Evolutionary conservation across 2,329 filamentous ascomycete genomes (phyloP).

Genomic region (Epichloe coenophiala): DNA sequence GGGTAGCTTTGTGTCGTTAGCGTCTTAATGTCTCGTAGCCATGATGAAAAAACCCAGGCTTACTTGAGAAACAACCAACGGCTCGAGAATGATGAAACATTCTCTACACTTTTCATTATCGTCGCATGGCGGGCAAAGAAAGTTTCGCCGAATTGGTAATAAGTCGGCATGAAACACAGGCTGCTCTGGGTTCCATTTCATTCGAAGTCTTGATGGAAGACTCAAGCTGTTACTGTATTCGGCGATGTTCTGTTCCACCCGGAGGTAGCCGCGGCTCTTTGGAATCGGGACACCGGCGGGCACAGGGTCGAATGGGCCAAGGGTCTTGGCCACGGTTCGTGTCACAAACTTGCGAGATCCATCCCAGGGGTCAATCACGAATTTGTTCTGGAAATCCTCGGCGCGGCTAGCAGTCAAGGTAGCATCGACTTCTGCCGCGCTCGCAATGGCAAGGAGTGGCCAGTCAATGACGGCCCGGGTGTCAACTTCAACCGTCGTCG

Average conservation of each 20-base stretch:
- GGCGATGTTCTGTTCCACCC: constrained; percentile 48
- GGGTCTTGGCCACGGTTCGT: constrained; percentile 36
- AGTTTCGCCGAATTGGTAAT: constrained; percentile 66
- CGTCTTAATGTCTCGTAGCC: background rate
- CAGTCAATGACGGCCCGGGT: constrained; percentile 40
- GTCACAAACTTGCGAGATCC: constrained; percentile 51
- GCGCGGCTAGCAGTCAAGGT: background rate
- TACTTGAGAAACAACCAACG: constrained; percentile 63
- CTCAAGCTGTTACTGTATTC: constrained; percentile 74
- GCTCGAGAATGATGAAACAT: constrained; percentile 64
- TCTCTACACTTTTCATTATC: constrained; percentile 29
- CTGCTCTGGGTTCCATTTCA: constrained; percentile 50
- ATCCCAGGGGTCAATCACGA: constrained; percentile 43
- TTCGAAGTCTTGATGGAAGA: constrained; percentile 38
- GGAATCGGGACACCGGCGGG: constrained; percentile 40
- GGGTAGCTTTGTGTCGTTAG: constrained; percentile 40
- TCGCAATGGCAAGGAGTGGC: constrained; percentile 34
- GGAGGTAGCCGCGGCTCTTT: constrained; percentile 28
- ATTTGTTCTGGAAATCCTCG: constrained; percentile 32
- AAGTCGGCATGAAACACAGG: constrained; percentile 68
- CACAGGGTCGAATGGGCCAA: constrained; percentile 52
- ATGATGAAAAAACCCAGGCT: constrained; percentile 16
- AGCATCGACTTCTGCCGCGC: constrained; percentile 11
- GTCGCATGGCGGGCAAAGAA: constrained; percentile 52
- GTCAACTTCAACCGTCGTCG: background rate